Evolutionary conservation across 352 stramenopile species (phyloP), one percentile per base, ranked within the genome.

Genomic region (Phytophthora megakarya): DNA sequence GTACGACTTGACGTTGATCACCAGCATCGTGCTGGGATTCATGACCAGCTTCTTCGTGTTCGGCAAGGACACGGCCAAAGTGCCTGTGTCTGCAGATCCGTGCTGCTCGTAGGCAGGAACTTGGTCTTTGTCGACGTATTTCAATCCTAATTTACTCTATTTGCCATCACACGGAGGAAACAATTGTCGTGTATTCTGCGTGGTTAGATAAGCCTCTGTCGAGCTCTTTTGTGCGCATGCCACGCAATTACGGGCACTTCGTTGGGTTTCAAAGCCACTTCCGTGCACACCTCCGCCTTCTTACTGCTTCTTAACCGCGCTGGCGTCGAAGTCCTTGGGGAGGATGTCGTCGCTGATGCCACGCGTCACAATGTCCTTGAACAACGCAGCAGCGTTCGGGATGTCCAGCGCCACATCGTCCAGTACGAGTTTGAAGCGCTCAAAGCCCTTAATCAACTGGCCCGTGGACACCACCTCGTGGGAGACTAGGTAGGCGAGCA

Each of bases 391-490:
- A 4, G 81, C 81, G 38, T 84, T 86, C 15, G 81, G 81, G 16
- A 91, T 88, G 62, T 91, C 81, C 35, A 91, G 73, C 38, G 80
- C 75, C 16, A 91, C 75, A 50, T 91, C 81, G 35, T 80, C 54
- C 39, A 89, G 61, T 18, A 84, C 78, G 45, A 85, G 23, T 60
- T 89, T 90, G 52, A 96, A 90, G 54, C 81, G 77, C 73, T 92
- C 81, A 56, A 96, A 92, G 42, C 87, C 87, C 65, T 96, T 96
- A 43, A 76, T 61, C 28, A 96, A 59, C 58, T 96, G 87, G 26
- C 70, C 70, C 30, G 65, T 54, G 39, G 78, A 84, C 50, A 87
- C 75, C 45, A 87, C 75, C 54, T 93, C 70, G 67, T 93, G 70
- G 16, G 84, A 61, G 54, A 82, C 69, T 61, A 95, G 65, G 67